These are phyloP conservation scores for Magnolia kwangsiensis DNA, from an alignment of 164 flowering plant species.

Conservation along the genomic window DNA sequence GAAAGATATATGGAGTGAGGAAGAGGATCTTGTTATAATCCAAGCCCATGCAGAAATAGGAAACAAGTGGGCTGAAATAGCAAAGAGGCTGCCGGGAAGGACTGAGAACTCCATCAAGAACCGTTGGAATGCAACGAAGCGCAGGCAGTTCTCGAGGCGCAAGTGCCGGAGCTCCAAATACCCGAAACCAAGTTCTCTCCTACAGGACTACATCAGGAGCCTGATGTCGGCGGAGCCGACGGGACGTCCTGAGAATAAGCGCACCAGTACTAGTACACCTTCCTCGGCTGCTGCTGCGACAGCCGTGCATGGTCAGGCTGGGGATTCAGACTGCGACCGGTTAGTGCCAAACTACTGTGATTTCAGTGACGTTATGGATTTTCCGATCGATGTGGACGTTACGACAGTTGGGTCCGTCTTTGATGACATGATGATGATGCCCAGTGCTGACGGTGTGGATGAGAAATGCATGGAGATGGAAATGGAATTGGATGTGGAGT, in stretches of 20 bases:
- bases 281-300: neutral
- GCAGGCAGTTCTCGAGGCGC: slow-evolving; percentile 36
- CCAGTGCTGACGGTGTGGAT: neutral
- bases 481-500: slow-evolving; percentile 13
- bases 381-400: neutral
- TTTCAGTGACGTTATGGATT: neutral
- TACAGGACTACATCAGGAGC: slow-evolving; percentile 43
- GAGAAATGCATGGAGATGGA: slow-evolving; percentile 10
- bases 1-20: slow-evolving; percentile 56
- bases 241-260: neutral
- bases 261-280: neutral
- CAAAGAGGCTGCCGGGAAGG: slow-evolving; percentile 46
- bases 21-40: slow-evolving; percentile 48
- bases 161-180: slow-evolving; percentile 15
- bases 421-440: slow-evolving; percentile 5
- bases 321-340: neutral
- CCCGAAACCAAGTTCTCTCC: slow-evolving; percentile 21
- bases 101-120: slow-evolving; percentile 65
- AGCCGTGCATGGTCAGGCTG: neutral
- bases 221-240: slow-evolving; percentile 10
- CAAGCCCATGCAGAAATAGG: slow-evolving; percentile 44
- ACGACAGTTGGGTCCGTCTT: slow-evolving; percentile 5
- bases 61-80: slow-evolving; percentile 62
- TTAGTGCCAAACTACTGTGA: neutral
- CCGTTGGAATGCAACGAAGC: slow-evolving; percentile 67